These are phyloP conservation scores for Zygosaccharomyces bisporus DNA, from an alignment of 805 yeast genomes.

Conservation along the genomic window DNA sequence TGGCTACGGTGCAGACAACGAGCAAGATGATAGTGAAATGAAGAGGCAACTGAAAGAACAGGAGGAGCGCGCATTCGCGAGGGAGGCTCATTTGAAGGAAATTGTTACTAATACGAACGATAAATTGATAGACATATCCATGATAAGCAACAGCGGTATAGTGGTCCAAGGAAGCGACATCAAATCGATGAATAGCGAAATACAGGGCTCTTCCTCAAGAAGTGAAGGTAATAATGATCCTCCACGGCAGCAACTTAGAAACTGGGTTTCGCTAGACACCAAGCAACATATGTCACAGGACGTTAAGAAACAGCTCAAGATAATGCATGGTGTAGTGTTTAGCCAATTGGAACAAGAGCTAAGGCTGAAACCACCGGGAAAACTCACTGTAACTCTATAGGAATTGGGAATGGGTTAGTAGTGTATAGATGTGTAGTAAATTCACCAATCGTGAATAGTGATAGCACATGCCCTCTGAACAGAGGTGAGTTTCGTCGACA, in stretches of 20 bases:
- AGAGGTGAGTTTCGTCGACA: neutral
- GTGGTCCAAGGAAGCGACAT: slow-evolving; percentile 28
- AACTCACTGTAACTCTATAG: slow-evolving; percentile 22
- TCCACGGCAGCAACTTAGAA: too few species aligned
- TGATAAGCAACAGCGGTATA: slow-evolving; percentile 36
- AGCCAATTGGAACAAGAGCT: slow-evolving; percentile 20
- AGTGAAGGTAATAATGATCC: slow-evolving; percentile 37
- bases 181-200: slow-evolving; percentile 6
- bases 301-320: slow-evolving; percentile 10
- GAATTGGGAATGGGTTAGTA: neutral
- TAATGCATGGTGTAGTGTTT: slow-evolving; percentile 16
- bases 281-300: slow-evolving; percentile 13
- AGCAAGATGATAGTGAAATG: slow-evolving; percentile 19
- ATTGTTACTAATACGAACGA: slow-evolving; percentile 35
- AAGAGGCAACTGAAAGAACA: slow-evolving; percentile 26
- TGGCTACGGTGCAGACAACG: slow-evolving; percentile 24
- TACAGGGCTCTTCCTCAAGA: slow-evolving; percentile 33
- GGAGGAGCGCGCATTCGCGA: slow-evolving; percentile 24
- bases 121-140: slow-evolving; percentile 36
- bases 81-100: slow-evolving; percentile 31
- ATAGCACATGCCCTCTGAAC: neutral
- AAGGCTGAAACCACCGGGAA: slow-evolving; percentile 16
- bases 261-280: slow-evolving; percentile 15
- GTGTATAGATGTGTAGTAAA: neutral
- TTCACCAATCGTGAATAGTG: neutral